phyloP scores from a whole-genome alignment of 495 filamentous ascomycete genomes.

The Penicillium alfredii region DNA sequence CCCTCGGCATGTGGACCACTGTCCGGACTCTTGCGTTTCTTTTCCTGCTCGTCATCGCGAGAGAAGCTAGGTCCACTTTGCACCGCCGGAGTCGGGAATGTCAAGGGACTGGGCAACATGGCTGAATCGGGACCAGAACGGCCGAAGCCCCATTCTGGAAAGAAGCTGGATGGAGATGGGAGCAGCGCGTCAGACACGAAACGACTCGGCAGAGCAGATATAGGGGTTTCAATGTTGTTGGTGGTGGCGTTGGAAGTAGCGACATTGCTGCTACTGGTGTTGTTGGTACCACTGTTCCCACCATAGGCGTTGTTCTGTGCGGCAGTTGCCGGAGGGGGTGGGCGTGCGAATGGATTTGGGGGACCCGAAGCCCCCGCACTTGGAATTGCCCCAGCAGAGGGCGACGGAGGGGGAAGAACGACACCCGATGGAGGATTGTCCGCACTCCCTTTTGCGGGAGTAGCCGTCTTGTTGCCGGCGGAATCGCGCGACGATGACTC shows the following conservation, averaged over 20 bases:
- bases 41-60: constrained; percentile 49
- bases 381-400: constrained; percentile 74
- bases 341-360: constrained; percentile 91
- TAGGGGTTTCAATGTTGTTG: constrained; percentile 86
- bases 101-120: constrained; percentile 84
- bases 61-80: constrained; percentile 64
- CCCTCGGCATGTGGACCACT: constrained; percentile 33
- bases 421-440: constrained; percentile 60
- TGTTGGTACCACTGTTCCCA: constrained; percentile 62
- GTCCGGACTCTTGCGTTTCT: constrained; percentile 52
- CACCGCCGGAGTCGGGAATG: constrained; percentile 81
- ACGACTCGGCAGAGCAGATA: constrained; percentile 91
- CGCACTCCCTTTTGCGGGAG: constrained; percentile 43
- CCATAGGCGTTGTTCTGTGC: constrained; percentile 38
- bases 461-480: constrained; percentile 49
- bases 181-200: constrained; percentile 81
- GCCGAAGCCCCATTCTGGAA: constrained; percentile 80
- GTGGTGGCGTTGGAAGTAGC: too few relatives aligned
- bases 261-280: constrained; percentile 50
- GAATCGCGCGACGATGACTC: constrained; percentile 73
- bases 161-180: constrained; percentile 85
- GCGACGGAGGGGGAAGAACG: constrained; percentile 89
- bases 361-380: constrained; percentile 91
- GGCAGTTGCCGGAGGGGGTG: constrained; percentile 50
- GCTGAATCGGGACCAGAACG: constrained; percentile 61